Base-by-base conservation (phyloP, 768 basidiomycete species). In the Trametes maxima region DNA sequence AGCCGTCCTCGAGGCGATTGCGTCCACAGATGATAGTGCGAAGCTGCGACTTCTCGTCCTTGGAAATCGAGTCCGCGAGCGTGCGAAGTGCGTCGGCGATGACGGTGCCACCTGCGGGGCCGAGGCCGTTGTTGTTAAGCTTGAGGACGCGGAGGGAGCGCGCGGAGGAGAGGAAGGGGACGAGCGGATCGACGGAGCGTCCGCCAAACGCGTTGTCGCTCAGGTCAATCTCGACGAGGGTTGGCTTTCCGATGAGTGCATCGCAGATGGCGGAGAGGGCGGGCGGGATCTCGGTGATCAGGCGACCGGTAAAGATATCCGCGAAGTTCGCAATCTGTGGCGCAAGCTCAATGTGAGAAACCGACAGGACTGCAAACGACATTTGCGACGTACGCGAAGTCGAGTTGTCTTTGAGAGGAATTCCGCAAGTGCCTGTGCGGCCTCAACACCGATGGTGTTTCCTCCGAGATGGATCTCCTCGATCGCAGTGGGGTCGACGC, bases 121-220 rank as follows among this genome's bases (percentile, higher is more conserved):
- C 96, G 17, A 99, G 85, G 22, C 96, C 96, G 74, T 98, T 98
- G 80, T 98, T 99, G 77, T 94, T 96, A 63, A 98, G 84, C 68
- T 88, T 89, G 70, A 99, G 85, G 57, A 92, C 81, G 70, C 89
- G 85, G 78, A 97, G 86, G 65, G 81, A 83, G 60, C 87, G 87
- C 73, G 96, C 95, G 62, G 87, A 78, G 33, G 87, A 85, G 69
- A 96, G 86, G 80, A 96, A 91, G 17, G 88, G 87, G 52, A 95
- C 94, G 76, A 98, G 89, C 45, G 95, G 93, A 66, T 95, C 93
- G 22, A 95, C 95, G 35, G 92, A 94, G 69, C 95, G 88, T 36
- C 93, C 94, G 21, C 96, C 96, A 65, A 98, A 98, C 11, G 96
- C 96, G 67, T 99, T 99, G 73, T 98, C 96, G 69, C 87, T 90